These are phyloP conservation scores for Nakazawaea populi DNA, from an alignment of 805 yeast genomes.

Conservation along the genomic window DNA sequence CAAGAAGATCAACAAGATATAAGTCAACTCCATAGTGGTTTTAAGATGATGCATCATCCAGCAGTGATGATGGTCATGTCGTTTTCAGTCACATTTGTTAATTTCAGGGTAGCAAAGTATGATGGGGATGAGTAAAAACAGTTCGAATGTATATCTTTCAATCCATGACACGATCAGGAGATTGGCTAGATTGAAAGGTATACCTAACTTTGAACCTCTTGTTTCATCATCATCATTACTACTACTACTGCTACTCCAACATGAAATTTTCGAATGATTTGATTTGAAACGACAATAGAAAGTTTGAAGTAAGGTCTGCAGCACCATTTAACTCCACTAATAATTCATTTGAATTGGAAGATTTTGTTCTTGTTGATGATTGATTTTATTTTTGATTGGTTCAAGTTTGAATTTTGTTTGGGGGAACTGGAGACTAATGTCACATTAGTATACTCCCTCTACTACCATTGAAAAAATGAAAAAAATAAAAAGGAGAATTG, in stretches of 20 bases:
- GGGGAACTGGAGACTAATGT: background rate
- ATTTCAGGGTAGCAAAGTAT: background rate
- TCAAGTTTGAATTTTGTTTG: background rate
- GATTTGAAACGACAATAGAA: background rate
- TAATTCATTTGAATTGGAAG: conserved; percentile 26
- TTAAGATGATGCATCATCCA: conserved; percentile 35
- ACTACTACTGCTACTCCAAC: background rate
- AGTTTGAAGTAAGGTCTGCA: conserved; percentile 25
- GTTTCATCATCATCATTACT: background rate
- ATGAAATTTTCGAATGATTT: background rate
- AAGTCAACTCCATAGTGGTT: conserved; percentile 16
- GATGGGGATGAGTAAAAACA: background rate
- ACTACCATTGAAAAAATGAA: too few species aligned
- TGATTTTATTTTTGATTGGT: background rate
- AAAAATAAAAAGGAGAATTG: too few species aligned
- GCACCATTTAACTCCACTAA: conserved; percentile 31
- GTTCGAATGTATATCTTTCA: background rate
- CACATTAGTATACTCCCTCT: background rate
- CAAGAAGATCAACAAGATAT: conserved; percentile 14
- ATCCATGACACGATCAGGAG: background rate
- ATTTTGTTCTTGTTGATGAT: conserved; percentile 15
- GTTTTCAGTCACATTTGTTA: background rate
- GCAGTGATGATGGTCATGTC: conserved; percentile 27
- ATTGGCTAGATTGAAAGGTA: conserved; percentile 1
- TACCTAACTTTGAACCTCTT: background rate